Percentiles rank a stretch among this genome's conserved stretches.
These are phyloP conservation scores for Saitozyma sp. DNA, from an alignment of 768 basidiomycete genomes.

Conservation along the genomic window DNA sequence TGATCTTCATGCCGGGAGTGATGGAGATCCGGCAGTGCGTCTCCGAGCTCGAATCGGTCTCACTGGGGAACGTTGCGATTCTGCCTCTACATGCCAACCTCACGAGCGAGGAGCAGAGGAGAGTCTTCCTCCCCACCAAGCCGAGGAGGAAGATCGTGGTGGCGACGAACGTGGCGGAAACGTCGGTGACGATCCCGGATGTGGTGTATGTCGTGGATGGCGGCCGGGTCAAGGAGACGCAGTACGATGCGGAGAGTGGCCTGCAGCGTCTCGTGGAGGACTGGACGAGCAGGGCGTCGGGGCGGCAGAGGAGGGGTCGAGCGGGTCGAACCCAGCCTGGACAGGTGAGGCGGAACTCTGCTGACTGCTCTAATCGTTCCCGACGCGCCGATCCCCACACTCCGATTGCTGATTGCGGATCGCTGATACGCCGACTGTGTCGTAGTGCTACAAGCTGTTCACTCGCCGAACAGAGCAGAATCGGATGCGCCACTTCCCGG, in stretches of 20 bases:
- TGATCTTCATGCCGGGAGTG: constrained; percentile 88
- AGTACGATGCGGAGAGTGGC: constrained; percentile 67
- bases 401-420: background rate
- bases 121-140: constrained; percentile 66
- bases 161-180: constrained; percentile 80
- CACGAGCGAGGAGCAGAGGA: constrained; percentile 76
- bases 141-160: constrained; percentile 76
- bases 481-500: constrained; percentile 67
- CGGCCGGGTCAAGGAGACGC: constrained; percentile 82
- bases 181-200: constrained; percentile 88
- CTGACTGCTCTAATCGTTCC: background rate
- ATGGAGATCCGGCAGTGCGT: constrained; percentile 81
- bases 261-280: constrained; percentile 75
- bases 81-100: constrained; percentile 88
- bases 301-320: constrained; percentile 79
- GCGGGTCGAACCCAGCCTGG: constrained; percentile 73
- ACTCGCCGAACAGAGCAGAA: constrained; percentile 69
- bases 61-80: constrained; percentile 45
- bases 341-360: constrained; percentile 26
- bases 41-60: constrained; percentile 56
- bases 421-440: constrained; percentile 48
- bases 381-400: background rate
- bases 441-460: constrained; percentile 82
- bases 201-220: constrained; percentile 80
- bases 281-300: constrained; percentile 68